phyloP scores from a whole-genome alignment of 352 stramenopile genomes.

The Globisporangium viniferum region DNA sequence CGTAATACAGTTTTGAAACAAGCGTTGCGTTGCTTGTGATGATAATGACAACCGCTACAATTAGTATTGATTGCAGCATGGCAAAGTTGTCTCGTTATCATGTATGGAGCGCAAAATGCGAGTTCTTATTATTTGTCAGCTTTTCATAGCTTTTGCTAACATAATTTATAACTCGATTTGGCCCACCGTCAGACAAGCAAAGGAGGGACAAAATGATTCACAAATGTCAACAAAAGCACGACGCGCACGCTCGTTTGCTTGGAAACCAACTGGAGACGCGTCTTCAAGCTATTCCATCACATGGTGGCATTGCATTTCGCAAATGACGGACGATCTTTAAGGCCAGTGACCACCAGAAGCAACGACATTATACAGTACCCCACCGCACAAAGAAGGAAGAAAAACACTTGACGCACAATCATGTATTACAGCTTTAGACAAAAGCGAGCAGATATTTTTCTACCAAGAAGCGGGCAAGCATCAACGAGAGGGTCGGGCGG shows the following conservation, averaged over 20 bases:
- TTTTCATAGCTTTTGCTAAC: neutral
- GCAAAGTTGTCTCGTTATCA: neutral
- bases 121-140: neutral
- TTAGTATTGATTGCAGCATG: neutral
- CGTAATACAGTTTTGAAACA: neutral
- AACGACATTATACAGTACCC: neutral
- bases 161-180: neutral
- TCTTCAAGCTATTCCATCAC: neutral
- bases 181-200: too few relatives aligned
- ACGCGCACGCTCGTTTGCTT: neutral
- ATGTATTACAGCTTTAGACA: neutral
- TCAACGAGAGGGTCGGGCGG: neutral
- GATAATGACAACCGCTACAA: neutral
- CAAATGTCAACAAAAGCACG: neutral
- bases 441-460: neutral
- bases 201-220: neutral
- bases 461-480: neutral
- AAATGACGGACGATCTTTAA: too few relatives aligned
- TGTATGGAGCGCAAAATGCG: neutral
- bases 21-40: neutral
- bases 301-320: too few relatives aligned
- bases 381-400: neutral
- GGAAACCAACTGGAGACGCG: conserved; percentile 1
- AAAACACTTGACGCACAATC: neutral
- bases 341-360: neutral